A percentile compares a stretch with the other conserved stretches of the same genome.
Evolutionary conservation across 805 yeast species (phyloP).

Genomic region (Starmerella davenportii): DNA sequence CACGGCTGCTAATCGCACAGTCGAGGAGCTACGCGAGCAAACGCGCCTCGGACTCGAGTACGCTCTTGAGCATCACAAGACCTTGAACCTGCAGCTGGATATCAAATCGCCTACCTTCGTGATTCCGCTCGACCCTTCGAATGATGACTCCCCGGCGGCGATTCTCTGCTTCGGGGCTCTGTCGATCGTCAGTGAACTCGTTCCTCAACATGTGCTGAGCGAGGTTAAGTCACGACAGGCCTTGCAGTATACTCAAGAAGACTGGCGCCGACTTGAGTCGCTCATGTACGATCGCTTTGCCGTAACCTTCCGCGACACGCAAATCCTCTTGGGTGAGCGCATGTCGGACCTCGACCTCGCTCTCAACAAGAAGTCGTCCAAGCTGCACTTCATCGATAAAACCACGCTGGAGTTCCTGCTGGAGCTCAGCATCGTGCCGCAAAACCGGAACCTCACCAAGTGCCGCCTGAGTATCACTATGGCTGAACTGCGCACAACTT

Average conservation of each 20-base stretch:
- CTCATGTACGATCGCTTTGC: conserved; percentile 82
- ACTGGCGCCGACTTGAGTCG: conserved; percentile 57
- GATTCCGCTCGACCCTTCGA: conserved; percentile 59
- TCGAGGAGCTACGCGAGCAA: conserved; percentile 76
- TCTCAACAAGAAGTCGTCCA: conserved; percentile 29
- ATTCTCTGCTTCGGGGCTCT: conserved; percentile 93
- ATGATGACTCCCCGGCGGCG: conserved; percentile 70
- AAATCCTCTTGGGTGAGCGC: conserved; percentile 70
- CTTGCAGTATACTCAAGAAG: conserved; percentile 38
- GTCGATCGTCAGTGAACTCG: conserved; percentile 57
- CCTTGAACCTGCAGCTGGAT: conserved; percentile 68
- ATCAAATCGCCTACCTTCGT: conserved; percentile 85
- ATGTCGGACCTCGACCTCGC: conserved; percentile 32
- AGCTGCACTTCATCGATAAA: conserved; percentile 54
- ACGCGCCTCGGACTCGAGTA: conserved; percentile 85
- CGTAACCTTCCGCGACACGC: conserved; percentile 65
- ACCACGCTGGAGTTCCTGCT: conserved; percentile 54
- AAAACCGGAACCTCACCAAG: conserved; percentile 53
- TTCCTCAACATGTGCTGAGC: conserved; percentile 37
- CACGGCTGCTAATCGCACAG: conserved; percentile 87
- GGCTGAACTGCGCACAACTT: conserved; percentile 48
- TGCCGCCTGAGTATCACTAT: conserved; percentile 59
- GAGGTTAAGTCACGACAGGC: conserved; percentile 44
- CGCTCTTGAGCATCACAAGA: conserved; percentile 86
- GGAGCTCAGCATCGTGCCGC: conserved; percentile 73